Evolutionary conservation across 495 filamentous ascomycete species (phyloP).

Genomic region (Tuber umbilicatum): DNA sequence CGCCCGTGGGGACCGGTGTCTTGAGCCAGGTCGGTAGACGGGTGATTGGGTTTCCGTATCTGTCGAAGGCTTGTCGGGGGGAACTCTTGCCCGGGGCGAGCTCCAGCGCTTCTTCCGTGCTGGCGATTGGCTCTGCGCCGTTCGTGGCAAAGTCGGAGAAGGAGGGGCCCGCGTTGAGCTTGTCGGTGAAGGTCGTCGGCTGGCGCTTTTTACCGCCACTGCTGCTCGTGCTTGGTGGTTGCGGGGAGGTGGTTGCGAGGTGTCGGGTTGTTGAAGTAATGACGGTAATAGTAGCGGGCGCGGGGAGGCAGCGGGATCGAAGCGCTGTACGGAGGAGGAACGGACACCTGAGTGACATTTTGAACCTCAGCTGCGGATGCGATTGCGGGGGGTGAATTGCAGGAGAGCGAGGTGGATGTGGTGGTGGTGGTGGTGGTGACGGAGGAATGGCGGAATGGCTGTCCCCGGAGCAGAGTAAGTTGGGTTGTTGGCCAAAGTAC

Average conservation of each 20-base stretch:
- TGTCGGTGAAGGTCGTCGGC: slow-evolving; percentile 72
- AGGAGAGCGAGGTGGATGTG: not conserved
- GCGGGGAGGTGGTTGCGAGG: slow-evolving; percentile 10
- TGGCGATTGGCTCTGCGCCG: slow-evolving; percentile 33
- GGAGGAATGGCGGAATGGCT: not conserved
- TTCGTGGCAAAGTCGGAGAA: slow-evolving; percentile 71
- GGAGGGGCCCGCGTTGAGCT: slow-evolving; percentile 70
- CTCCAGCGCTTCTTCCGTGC: slow-evolving; percentile 44
- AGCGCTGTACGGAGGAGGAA: not conserved
- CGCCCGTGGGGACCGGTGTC: slow-evolving; percentile 75
- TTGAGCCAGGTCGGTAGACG: slow-evolving; percentile 92
- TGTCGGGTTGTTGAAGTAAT: not conserved
- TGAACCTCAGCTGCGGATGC: not conserved
- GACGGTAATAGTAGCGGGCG: not conserved
- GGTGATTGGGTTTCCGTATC: slow-evolving; percentile 82
- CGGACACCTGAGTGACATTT: not conserved
- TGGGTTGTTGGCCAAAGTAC: slow-evolving; percentile 55
- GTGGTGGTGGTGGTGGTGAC: not conserved
- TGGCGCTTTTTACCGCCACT: slow-evolving; percentile 18
- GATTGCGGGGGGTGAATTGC: not conserved
- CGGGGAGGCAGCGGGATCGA: not conserved
- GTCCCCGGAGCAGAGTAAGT: not conserved
- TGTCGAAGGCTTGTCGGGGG: slow-evolving; percentile 50
- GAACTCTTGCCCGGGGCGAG: slow-evolving; percentile 49
- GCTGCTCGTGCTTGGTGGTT: not conserved